Evolutionary conservation across 176 grass and related monocot species (phyloP).

Genomic region (Aegilops longissima): DNA sequence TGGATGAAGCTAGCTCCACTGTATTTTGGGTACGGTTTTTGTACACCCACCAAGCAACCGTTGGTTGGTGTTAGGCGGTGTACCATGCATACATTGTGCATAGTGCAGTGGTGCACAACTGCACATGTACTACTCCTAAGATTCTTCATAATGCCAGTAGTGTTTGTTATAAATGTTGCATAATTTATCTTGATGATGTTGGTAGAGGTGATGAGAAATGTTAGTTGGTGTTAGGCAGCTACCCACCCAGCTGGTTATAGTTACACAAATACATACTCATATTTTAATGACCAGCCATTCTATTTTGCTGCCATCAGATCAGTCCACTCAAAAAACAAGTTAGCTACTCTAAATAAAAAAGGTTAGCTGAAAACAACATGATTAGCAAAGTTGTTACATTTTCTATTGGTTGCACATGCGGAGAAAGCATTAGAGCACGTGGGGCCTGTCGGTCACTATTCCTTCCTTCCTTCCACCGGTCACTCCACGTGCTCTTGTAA

Average conservation of each 20-base stretch:
- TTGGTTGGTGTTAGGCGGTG: neutral
- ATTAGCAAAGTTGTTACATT: neutral
- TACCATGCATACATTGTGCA: neutral
- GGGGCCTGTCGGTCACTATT: neutral
- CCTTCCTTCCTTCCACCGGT: neutral
- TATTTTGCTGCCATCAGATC: neutral
- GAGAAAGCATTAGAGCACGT: neutral
- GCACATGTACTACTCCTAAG: neutral
- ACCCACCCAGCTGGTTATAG: neutral
- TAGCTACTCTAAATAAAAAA: no score
- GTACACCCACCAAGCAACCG: no score
- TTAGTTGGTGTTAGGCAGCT: neutral
- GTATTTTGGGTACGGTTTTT: no score
- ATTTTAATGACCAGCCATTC: no score
- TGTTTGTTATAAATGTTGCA: neutral
- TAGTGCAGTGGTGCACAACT: neutral
- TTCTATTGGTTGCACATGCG: neutral
- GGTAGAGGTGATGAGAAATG: neutral
- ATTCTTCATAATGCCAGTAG: conserved; percentile 3
- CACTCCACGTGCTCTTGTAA: neutral
- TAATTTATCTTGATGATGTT: no score
- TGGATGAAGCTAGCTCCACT: no score
- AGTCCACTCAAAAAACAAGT: neutral
- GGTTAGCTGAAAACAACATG: neutral
- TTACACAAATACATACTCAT: no score